Evolutionary conservation across 2,329 filamentous ascomycete genomes (phyloP).

Genomic region (Raffaelea deltoideospora): DNA sequence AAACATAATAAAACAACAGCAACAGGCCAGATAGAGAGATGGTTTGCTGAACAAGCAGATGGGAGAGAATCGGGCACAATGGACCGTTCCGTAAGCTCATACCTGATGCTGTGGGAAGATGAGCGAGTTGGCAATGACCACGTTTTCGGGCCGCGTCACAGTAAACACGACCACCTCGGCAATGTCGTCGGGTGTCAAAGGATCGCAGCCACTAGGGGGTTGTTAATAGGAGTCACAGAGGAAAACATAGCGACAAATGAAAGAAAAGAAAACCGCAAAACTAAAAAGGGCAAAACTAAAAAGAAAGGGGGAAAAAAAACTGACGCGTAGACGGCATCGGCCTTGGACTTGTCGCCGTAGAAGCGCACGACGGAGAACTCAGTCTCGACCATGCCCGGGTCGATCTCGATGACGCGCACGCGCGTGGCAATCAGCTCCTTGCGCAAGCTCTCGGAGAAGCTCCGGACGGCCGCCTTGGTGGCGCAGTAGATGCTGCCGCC

Average conservation of each 20-base stretch:
- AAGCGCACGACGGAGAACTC: slow-evolving; percentile 85
- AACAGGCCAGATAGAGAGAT: too few relatives aligned
- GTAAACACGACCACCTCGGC: slow-evolving; percentile 82
- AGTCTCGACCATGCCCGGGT: slow-evolving; percentile 87
- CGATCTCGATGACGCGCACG: slow-evolving; percentile 74
- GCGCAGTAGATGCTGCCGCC: slow-evolving; percentile 88
- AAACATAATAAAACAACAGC: too few relatives aligned
- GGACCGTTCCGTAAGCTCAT: background rate
- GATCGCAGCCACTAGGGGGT: slow-evolving; percentile 50
- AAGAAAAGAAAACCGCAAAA: too few relatives aligned
- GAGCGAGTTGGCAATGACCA: slow-evolving; percentile 76
- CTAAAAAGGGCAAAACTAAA: background rate
- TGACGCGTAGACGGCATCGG: slow-evolving; percentile 76
- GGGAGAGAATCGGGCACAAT: background rate
- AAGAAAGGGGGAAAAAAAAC: slow-evolving; percentile 14
- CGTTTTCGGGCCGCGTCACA: slow-evolving; percentile 72
- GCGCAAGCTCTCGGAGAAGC: slow-evolving; percentile 68
- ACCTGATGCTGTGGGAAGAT: slow-evolving; percentile 82
- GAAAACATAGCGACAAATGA: too few relatives aligned
- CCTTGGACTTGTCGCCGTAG: slow-evolving; percentile 76
- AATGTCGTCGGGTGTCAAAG: slow-evolving; percentile 78
- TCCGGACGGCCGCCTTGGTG: slow-evolving; percentile 75
- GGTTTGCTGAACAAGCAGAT: slow-evolving; percentile 2
- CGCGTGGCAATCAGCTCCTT: slow-evolving; percentile 70
- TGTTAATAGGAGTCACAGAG: background rate